Evolutionary conservation across 768 basidiomycete genomes (phyloP), one percentile per base, ranked within the genome.

Genomic region (Chalciporus pseudorubinellus): DNA sequence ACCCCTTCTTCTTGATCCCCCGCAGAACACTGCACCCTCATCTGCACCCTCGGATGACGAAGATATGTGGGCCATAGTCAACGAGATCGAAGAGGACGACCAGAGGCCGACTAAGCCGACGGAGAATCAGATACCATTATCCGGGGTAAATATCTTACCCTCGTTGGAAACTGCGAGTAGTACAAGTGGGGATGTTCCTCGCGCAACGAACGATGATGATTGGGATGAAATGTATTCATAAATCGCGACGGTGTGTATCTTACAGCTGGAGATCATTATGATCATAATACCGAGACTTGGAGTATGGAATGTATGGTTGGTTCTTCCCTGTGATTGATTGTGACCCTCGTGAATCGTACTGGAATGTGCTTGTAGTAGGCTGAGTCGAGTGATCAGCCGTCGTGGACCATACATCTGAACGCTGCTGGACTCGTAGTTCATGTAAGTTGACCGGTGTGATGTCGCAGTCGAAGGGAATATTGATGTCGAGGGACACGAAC

Each of bases 11-110:
- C 21, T 53, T 43, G 47, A 56, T 31, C 50, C 51, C 12, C 46
- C 58, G 10, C 57, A 33, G 18, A 48, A 40, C 29, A 46, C 20
- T 3, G 39, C 33, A 3, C 36, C 46, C 6, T 20, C 50, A 18
- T 31, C 56, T 40, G 31, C 28, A 36, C 45, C 47, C 2, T 48
- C 33, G 20, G 65, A 70, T 14, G 79, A 81, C 6, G 83, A 82
- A 38, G 87, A 88, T 6, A 80, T 89, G 77, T 90, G 90, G 84
- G 78, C 83, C 56, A 74, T 85, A 38, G 70, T 89, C 47, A 61
- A 77, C 36, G 82, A 87, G 61, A 68, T 82, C 29, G 83, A 82
- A 64, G 63, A 53, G 53, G 59, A 40, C 16, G 50, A 50, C 24
- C 52, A 38, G 39, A 50, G 51, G n/a, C 34, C 14, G n/a, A 36